Conservation (phyloP, 1,284 basidiomycete genomes). For the Trichosporon inkin region DNA sequence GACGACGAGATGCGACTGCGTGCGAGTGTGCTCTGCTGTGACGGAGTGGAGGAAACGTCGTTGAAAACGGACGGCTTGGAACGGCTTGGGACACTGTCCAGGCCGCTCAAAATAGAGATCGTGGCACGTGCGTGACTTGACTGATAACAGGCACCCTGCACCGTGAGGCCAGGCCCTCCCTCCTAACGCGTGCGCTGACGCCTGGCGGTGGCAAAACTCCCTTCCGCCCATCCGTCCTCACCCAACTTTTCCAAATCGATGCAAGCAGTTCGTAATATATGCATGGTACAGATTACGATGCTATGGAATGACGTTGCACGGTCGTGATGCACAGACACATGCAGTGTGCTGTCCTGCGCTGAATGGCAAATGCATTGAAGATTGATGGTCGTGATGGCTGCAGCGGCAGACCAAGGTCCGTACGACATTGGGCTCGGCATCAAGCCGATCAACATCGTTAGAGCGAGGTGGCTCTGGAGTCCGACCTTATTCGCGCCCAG, state of each 20-base stretch:
- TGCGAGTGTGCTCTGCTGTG: neutral
- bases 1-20: neutral
- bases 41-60: neutral
- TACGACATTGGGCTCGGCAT: neutral
- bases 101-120: neutral
- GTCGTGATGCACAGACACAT: constrained; percentile 4
- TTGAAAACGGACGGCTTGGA: neutral
- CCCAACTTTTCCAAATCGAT: neutral
- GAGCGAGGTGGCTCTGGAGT: neutral
- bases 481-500: neutral
- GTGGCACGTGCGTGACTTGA: constrained; percentile 1
- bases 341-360: neutral
- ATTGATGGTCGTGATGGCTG: neutral
- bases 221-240: neutral
- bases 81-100: neutral
- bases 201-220: neutral
- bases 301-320: neutral
- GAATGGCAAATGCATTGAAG: neutral
- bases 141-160: neutral
- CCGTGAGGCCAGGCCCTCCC: neutral
- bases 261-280: neutral
- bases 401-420: too few species aligned
- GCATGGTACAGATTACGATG: neutral
- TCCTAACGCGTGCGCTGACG: neutral
- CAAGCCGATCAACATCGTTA: neutral